Evolutionary conservation across 805 yeast genomes (phyloP).

Genomic region (Hanseniaspora thailandica): DNA sequence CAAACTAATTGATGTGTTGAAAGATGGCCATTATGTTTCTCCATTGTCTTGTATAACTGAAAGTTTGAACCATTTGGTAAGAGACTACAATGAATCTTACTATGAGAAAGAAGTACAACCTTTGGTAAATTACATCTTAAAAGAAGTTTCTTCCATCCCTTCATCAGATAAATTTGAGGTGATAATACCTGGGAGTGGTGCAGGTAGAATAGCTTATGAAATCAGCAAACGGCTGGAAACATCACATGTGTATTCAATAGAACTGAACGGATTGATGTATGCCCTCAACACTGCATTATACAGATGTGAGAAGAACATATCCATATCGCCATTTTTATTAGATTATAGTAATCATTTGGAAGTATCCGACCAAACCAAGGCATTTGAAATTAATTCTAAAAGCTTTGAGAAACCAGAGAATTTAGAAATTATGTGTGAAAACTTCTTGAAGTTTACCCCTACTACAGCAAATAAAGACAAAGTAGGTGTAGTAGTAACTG

Average conservation of each 20-base stretch:
- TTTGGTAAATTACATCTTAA: constrained; percentile 39
- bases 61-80: constrained; percentile 57
- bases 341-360: constrained; percentile 54
- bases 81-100: constrained; percentile 56
- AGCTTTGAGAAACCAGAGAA: constrained; percentile 35
- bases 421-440: constrained; percentile 42
- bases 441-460: constrained; percentile 46
- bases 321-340: constrained; percentile 45
- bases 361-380: constrained; percentile 40
- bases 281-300: constrained; percentile 52
- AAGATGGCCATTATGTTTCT: neutral
- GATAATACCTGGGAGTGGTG: constrained; percentile 79
- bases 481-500: constrained; percentile 48
- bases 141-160: constrained; percentile 14
- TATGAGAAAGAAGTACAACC: constrained; percentile 44
- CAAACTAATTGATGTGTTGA: neutral
- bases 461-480: constrained; percentile 25
- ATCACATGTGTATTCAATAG: constrained; percentile 53
- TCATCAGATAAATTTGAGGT: constrained; percentile 37
- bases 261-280: constrained; percentile 66
- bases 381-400: constrained; percentile 23
- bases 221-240: constrained; percentile 33
- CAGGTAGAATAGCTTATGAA: constrained; percentile 66
- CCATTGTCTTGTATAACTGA: constrained; percentile 45
- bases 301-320: constrained; percentile 20